Conservation (phyloP, 2,329 filamentous ascomycete species). For the Delphinella strobiligena region DNA sequence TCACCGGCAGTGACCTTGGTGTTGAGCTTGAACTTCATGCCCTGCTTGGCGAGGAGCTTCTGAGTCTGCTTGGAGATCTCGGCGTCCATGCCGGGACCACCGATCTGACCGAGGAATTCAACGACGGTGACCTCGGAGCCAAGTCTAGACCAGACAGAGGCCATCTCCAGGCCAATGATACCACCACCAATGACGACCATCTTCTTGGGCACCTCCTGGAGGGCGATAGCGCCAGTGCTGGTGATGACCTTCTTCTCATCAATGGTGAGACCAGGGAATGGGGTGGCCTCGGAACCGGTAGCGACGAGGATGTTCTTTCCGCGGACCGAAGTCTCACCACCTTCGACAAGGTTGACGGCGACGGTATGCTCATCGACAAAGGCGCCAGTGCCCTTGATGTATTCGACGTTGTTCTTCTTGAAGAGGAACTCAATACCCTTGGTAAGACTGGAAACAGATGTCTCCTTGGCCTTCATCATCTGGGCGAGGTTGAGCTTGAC, state of each 20-base stretch:
- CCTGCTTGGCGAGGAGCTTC: slow-evolving; percentile 92
- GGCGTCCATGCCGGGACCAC: slow-evolving; percentile 91
- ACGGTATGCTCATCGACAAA: slow-evolving; percentile 85
- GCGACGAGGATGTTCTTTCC: slow-evolving; percentile 98
- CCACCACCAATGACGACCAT: slow-evolving; percentile 96
- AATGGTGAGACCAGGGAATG: slow-evolving; percentile 89
- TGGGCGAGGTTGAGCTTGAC: slow-evolving; percentile 89
- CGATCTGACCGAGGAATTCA: slow-evolving; percentile 91
- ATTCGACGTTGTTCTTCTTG: slow-evolving; percentile 99
- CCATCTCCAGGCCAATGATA: slow-evolving; percentile 98
- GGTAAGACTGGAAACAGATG: slow-evolving; percentile 74
- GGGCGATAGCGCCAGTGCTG: slow-evolving; percentile 84
- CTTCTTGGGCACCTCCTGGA: slow-evolving; percentile 86
- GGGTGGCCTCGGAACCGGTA: slow-evolving; percentile 88
- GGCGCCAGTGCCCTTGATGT: slow-evolving; percentile 83
- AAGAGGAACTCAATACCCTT: slow-evolving; percentile 97
- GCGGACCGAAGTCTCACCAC: slow-evolving; percentile 73
- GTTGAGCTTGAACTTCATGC: slow-evolving; percentile 94
- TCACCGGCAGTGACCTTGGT: slow-evolving; percentile 91
- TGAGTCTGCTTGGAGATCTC: slow-evolving; percentile 86
- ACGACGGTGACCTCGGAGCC: slow-evolving; percentile 93
- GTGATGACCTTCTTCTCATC: slow-evolving; percentile 97
- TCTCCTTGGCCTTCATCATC: slow-evolving; percentile 99
- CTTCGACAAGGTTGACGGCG: slow-evolving; percentile 80
- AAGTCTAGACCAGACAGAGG: slow-evolving; percentile 89